These are phyloP conservation scores for Termitomyces sp. DNA, from an alignment of 768 basidiomycete species.

Conservation along the genomic window DNA sequence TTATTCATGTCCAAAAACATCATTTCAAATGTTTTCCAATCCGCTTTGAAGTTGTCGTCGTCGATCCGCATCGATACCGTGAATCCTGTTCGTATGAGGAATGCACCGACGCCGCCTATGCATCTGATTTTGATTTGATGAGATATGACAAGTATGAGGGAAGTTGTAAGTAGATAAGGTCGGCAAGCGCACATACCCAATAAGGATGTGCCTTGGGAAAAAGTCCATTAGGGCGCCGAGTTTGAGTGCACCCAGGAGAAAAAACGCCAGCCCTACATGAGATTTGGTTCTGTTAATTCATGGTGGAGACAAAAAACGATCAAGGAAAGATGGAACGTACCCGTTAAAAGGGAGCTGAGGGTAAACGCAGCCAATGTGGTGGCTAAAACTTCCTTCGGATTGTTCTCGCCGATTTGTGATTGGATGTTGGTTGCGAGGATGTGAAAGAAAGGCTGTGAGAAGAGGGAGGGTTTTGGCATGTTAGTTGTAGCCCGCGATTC, in stretches of 20 bases:
- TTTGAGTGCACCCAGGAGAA: conserved; percentile 77
- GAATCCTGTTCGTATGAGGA: conserved; percentile 86
- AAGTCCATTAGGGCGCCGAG: conserved; percentile 88
- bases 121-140: conserved; percentile 39
- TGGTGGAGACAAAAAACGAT: neutral
- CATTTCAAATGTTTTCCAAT: conserved; percentile 60
- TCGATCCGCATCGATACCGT: conserved; percentile 81
- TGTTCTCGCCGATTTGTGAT: conserved; percentile 64
- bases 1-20: conserved; percentile 64
- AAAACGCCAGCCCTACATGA: conserved; percentile 66
- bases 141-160: neutral
- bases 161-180: too few relatives aligned
- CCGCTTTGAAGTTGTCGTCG: conserved; percentile 55
- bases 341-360: conserved; percentile 85
- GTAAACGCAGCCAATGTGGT: conserved; percentile 91
- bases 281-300: neutral
- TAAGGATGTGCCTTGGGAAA: conserved; percentile 97
- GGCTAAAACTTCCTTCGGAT: conserved; percentile 71
- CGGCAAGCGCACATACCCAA: conserved; percentile 49
- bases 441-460: conserved; percentile 85
- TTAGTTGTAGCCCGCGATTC: too few relatives aligned
- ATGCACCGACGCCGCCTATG: conserved; percentile 93
- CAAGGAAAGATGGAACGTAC: conserved; percentile 32
- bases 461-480: too few relatives aligned
- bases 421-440: conserved; percentile 81